Percentiles rank a stretch among this genome's conserved stretches.
phyloP scores from a whole-genome alignment of 768 basidiomycete genomes.

The Lentinula sp. region DNA sequence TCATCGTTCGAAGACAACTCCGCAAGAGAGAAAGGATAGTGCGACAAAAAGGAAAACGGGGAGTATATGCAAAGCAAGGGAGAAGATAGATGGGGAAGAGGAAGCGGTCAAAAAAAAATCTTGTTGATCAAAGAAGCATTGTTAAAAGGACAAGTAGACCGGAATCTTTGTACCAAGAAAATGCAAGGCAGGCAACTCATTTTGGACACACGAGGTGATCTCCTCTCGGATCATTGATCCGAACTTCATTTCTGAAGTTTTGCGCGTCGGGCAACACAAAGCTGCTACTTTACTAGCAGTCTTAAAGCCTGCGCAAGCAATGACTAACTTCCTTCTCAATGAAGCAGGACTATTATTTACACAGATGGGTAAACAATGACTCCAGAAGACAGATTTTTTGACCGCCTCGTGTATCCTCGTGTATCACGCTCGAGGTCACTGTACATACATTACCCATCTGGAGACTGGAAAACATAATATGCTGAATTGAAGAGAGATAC shows the following conservation, averaged over 20 bases:
- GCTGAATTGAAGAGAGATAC: too few relatives aligned
- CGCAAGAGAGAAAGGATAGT: not conserved
- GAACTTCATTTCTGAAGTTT: not conserved
- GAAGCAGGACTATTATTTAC: too few relatives aligned
- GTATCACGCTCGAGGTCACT: too few relatives aligned
- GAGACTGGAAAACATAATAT: not conserved
- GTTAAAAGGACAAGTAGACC: not conserved
- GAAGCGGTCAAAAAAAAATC: not conserved
- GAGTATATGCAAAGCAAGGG: not conserved
- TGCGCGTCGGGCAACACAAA: not conserved
- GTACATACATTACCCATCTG: not conserved
- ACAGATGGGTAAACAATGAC: too few relatives aligned
- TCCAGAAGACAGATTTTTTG: too few relatives aligned
- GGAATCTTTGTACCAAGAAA: not conserved
- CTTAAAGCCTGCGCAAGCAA: too few relatives aligned
- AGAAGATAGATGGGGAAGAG: not conserved
- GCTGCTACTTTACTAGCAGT: too few relatives aligned
- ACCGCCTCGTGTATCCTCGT: not conserved
- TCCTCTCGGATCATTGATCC: not conserved
- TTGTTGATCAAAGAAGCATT: not conserved
- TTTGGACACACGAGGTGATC: not conserved
- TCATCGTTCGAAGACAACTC: not conserved
- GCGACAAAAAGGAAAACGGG: not conserved
- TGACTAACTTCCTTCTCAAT: too few relatives aligned
- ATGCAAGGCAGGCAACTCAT: not conserved